Conservation (phyloP, 805 yeast species). For the Lipomyces yamadae region DNA sequence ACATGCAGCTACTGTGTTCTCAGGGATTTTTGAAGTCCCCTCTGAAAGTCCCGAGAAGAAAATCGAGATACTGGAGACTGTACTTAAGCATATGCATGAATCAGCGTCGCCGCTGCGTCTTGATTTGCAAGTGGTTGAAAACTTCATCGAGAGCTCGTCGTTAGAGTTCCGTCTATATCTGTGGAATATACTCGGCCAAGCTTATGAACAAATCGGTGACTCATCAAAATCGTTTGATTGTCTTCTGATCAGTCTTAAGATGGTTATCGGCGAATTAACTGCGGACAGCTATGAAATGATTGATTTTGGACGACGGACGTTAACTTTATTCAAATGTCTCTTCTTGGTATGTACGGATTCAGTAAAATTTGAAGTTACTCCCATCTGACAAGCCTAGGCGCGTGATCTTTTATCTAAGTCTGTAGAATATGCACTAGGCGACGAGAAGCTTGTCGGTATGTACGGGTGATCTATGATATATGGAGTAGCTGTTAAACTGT, state of each 20-base stretch:
- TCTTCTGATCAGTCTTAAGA: constrained; percentile 14
- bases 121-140: constrained; percentile 23
- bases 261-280: constrained; percentile 17
- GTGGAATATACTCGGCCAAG: constrained; percentile 50
- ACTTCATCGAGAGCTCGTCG: constrained; percentile 63
- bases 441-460: constrained; percentile 15
- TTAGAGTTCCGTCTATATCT: constrained; percentile 68
- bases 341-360: constrained; percentile 8
- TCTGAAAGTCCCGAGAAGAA: constrained; percentile 41
- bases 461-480: constrained; percentile 11
- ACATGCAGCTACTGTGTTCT: constrained; percentile 68
- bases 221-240: constrained; percentile 22
- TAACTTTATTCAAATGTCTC: constrained; percentile 18
- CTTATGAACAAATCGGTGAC: constrained; percentile 22
- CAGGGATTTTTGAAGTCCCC: constrained; percentile 52
- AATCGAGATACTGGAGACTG: constrained; percentile 52
- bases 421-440: constrained; percentile 5
- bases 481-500: constrained; percentile 44
- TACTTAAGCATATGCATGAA: constrained; percentile 47
- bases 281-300: constrained; percentile 9
- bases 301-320: constrained; percentile 14
- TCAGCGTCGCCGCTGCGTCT: background rate
- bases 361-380: background rate
- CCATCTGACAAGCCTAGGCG: constrained; percentile 2
- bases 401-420: constrained; percentile 22